A percentile compares a stretch with the other conserved stretches of the same genome.
These are phyloP conservation scores for Solanum gracilifrons DNA, from an alignment of 257 asterid species.

Conservation along the genomic window DNA sequence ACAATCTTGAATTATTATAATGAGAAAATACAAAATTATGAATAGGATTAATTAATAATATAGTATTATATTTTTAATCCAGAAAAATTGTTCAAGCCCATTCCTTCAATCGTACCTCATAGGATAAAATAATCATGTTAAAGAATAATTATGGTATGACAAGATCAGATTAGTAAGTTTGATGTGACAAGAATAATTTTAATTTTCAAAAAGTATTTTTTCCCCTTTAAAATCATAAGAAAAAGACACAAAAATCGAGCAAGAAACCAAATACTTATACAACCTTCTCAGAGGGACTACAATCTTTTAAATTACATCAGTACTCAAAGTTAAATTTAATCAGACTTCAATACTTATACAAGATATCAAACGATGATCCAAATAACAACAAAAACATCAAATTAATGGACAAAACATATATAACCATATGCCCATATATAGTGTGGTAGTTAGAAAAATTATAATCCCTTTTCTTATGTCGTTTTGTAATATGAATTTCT, in stretches of 20 bases:
- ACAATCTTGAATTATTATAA: neutral
- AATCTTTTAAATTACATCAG: accelerated
- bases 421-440: neutral
- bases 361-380: accelerated
- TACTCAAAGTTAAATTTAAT: neutral
- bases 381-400: neutral
- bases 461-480: neutral
- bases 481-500: neutral
- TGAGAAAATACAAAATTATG: neutral
- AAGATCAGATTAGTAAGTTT: neutral
- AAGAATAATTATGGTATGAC: neutral
- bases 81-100: neutral
- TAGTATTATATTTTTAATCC: neutral
- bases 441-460: neutral
- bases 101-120: neutral
- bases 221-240: neutral
- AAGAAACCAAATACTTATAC: neutral
- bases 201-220: neutral
- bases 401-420: neutral
- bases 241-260: neutral
- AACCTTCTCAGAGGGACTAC: neutral
- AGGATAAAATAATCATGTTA: neutral
- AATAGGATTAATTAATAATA: neutral
- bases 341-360: accelerated
- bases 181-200: neutral